Evolutionary conservation across 495 filamentous ascomycete genomes (phyloP).

Genomic region (Xylaria castorea): DNA sequence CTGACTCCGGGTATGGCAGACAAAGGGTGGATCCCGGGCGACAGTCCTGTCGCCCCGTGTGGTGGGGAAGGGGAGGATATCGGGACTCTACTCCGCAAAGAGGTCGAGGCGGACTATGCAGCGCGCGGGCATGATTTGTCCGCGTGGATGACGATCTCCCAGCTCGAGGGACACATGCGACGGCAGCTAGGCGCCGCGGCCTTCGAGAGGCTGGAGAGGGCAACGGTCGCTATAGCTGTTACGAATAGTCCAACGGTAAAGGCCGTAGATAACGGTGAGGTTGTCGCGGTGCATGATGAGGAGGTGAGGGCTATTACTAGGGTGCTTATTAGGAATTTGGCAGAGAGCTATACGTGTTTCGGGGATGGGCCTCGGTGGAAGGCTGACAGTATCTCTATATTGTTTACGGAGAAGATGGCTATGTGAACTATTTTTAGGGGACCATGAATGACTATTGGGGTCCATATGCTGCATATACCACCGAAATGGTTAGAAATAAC

Average conservation of each 20-base stretch:
- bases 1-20: conserved; percentile 1
- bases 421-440: not conserved
- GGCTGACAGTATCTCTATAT: not conserved
- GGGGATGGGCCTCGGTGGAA: conserved; percentile 26
- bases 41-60: conserved; percentile 3
- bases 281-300: not conserved
- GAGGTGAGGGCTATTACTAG: conserved; percentile 7
- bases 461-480: not conserved
- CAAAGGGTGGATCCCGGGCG: conserved; percentile 27
- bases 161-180: conserved; percentile 33
- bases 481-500: not conserved
- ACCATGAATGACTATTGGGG: not conserved
- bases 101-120: conserved; percentile 26
- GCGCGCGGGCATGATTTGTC: conserved; percentile 25
- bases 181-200: conserved; percentile 27
- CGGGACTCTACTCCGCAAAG: conserved; percentile 14
- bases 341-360: conserved; percentile 25
- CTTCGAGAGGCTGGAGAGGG: conserved; percentile 27
- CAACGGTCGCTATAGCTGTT: not conserved
- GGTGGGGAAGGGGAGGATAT: conserved; percentile 5
- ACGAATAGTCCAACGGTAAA: not conserved
- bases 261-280: not conserved
- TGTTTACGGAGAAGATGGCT: conserved; percentile 14
- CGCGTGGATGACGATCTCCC: conserved; percentile 28
- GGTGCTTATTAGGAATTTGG: conserved; percentile 18